Evolutionary conservation across 179 eudicot genomes (phyloP).

Genomic region (Pouteria campechiana): DNA sequence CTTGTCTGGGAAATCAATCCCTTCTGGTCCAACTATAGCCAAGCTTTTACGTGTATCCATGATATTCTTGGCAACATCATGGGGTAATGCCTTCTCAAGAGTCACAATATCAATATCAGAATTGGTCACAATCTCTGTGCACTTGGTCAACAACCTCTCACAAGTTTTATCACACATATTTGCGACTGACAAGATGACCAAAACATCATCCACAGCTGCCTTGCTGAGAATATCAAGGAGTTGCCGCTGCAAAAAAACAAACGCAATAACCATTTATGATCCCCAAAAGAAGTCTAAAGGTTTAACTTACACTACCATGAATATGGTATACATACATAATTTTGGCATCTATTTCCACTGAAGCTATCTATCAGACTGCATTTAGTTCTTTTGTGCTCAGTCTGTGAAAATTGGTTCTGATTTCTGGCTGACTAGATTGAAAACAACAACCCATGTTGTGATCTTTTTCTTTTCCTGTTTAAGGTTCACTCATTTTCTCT

Average conservation of each 20-base stretch:
- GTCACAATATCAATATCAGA: constrained; percentile 62
- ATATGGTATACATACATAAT: no score
- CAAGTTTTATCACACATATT: constrained; percentile 49
- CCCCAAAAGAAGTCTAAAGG: no score
- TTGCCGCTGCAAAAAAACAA: constrained; percentile 36
- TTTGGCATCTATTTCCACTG: no score
- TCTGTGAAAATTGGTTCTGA: no score
- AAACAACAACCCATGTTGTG: no score
- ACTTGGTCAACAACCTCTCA: constrained; percentile 42
- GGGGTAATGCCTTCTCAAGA: constrained; percentile 56
- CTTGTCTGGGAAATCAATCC: constrained; percentile 46
- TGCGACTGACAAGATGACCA: constrained; percentile 55
- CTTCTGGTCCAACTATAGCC: constrained; percentile 36
- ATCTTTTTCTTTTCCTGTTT: no score
- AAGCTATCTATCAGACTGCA: no score
- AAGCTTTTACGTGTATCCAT: constrained; percentile 38
- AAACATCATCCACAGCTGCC: constrained; percentile 55
- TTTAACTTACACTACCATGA: no score
- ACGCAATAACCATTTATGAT: no score
- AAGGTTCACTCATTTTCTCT: no score
- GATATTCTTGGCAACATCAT: constrained; percentile 42
- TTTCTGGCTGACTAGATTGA: no score
- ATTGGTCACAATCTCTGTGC: constrained; percentile 39
- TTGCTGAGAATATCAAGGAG: constrained; percentile 64
- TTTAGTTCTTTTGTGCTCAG: no score